A percentile compares a stretch with the other conserved stretches of the same genome.
Conservation (phyloP, 1,284 basidiomycete genomes). For the Xerocomus tenax region DNA sequence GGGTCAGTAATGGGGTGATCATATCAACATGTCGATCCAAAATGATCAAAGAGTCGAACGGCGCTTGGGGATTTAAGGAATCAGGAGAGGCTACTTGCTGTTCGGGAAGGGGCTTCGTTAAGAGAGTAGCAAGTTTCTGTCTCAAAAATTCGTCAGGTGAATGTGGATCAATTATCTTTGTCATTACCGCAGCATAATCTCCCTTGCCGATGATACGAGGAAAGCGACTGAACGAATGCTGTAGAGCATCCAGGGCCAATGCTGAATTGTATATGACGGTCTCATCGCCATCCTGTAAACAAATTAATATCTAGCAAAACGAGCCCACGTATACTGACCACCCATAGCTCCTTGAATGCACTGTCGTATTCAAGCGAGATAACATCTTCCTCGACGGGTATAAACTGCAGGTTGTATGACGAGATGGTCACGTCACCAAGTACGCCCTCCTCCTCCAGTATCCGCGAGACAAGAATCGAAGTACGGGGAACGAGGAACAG, state of each 20-base stretch:
- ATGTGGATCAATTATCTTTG: background rate
- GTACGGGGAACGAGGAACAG: conserved; percentile 81
- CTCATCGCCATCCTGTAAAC: conserved; percentile 81
- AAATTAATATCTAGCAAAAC: conserved; percentile 1
- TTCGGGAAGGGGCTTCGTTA: conserved; percentile 54
- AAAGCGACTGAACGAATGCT: conserved; percentile 82
- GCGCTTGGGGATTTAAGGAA: conserved; percentile 39
- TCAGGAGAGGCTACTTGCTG: conserved; percentile 26
- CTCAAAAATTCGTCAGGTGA: conserved; percentile 9
- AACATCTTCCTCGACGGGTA: conserved; percentile 86
- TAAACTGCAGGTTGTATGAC: conserved; percentile 87
- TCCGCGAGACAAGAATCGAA: conserved; percentile 76
- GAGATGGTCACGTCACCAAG: conserved; percentile 80
- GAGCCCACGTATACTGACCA: conserved; percentile 47
- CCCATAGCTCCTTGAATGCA: conserved; percentile 78
- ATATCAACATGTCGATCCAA: conserved; percentile 91
- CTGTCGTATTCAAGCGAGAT: conserved; percentile 80
- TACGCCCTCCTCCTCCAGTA: conserved; percentile 87
- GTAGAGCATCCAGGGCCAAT: conserved; percentile 78
- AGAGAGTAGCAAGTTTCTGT: conserved; percentile 69
- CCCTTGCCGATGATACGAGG: conserved; percentile 93
- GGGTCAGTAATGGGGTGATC: conserved; percentile 91
- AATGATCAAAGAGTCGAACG: conserved; percentile 82
- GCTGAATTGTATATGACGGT: conserved; percentile 83
- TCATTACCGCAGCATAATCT: conserved; percentile 74